Evolutionary conservation across 2,329 filamentous ascomycete species (phyloP), one percentile per base, ranked within the genome.

Genomic region (Onygenales sp.): DNA sequence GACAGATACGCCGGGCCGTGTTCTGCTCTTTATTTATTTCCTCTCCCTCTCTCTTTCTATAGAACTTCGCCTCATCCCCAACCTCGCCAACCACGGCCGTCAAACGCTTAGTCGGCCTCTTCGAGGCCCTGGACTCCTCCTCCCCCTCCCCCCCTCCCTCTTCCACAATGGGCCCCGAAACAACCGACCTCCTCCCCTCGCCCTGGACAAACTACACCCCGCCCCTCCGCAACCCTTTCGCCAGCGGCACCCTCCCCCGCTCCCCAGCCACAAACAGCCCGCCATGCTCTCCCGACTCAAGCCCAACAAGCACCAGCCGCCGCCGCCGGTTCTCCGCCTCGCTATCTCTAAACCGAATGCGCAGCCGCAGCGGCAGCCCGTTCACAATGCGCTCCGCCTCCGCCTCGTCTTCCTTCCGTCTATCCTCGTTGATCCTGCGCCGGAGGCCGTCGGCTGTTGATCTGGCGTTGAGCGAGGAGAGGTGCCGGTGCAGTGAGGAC

Each of bases 381-480:
- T 57, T 65, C 49, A 58, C 62, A 11, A 59, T 62, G 49, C 63
- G 60, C 46, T 61, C 63, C 6, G 53, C 58, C 37, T 48, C 58
- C 39, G 17, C 17, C 17, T 17, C 17, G 17, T 54, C 65, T 40
- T 58, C 67, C 5, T 61, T 65, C 49, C 64, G 62, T 46, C 60
- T 65, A 10, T 63, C 65, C 6, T 62, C 63, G 2, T 56, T 65
- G 52, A 58, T 69, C 4, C 61, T 74, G 6, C 70, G 72, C 33
- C 68, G 68, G 31, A 66, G 70, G 13, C 71, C 70, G 2, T 75
- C 73, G 4, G 65, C 69, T 8, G 67, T 74, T 11, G 73, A 76
- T 54, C 59, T 74, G 49, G 70, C 68, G 2, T 61, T 76, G 37
- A 70, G 67, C 42, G 71, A 71, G 49, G 73, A 75, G 59, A 68